Conservation (phyloP, 306 rosid genomes). For the Castanea mollissima region DNA sequence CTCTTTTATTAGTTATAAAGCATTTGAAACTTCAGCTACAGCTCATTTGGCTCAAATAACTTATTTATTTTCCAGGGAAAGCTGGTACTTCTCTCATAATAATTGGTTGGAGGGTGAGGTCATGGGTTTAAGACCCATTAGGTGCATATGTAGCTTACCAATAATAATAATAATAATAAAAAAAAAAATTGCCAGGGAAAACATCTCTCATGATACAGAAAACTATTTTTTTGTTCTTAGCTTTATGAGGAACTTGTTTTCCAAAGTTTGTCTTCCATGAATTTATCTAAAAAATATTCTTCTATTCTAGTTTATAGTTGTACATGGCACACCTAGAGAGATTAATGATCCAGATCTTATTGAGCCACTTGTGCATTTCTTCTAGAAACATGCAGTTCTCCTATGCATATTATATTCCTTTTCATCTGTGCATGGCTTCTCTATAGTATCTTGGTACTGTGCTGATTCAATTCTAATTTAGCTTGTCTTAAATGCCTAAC, state of each 20-base stretch:
- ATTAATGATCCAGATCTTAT: neutral
- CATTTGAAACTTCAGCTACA: neutral
- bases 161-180: too few relatives aligned
- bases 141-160: too few relatives aligned
- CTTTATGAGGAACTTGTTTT: neutral
- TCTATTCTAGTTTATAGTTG: neutral
- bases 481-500: conserved; percentile 14
- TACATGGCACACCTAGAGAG: neutral
- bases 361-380: neutral
- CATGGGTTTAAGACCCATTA: too few relatives aligned
- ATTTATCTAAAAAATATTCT: neutral
- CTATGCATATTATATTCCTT: neutral
- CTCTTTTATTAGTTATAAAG: neutral
- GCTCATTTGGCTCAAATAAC: neutral
- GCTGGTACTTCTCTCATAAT: neutral
- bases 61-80: neutral
- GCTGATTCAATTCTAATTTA: neutral
- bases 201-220: neutral
- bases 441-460: neutral
- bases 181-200: neutral
- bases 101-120: too few relatives aligned
- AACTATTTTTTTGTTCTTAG: neutral
- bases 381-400: neutral
- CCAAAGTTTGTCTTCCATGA: neutral
- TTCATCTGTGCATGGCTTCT: conserved; percentile 16